A percentile compares a stretch with the other conserved stretches of the same genome.
These are phyloP conservation scores for Funneliformis mosseae DNA, from an alignment of 192 early-diverging fungal genomes.

Conservation along the genomic window DNA sequence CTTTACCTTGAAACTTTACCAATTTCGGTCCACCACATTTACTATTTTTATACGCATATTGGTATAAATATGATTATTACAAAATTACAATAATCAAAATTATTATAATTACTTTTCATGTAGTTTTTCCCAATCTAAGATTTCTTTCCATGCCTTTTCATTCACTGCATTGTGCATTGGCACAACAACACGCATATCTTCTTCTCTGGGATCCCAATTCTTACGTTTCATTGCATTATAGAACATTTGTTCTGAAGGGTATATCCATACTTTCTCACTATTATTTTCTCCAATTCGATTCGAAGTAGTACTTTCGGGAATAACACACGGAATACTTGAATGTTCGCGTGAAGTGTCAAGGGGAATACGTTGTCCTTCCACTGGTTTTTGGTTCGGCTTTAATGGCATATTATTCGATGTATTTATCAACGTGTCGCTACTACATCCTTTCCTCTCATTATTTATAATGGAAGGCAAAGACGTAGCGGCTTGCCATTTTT, in stretches of 20 bases:
- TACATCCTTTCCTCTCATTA: slow-evolving; percentile 10
- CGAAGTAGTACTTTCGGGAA: slow-evolving; percentile 27
- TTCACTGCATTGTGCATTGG: slow-evolving; percentile 96
- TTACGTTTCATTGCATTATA: slow-evolving; percentile 96
- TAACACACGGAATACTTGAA: slow-evolving; percentile 76
- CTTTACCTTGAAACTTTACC: slow-evolving; percentile 72
- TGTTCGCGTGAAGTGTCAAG: slow-evolving; percentile 69
- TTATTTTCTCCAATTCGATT: slow-evolving; percentile 32
- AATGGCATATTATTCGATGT: slow-evolving; percentile 68
- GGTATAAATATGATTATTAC: background rate
- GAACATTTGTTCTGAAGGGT: slow-evolving; percentile 94
- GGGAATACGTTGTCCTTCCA: slow-evolving; percentile 42
- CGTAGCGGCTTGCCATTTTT: background rate
- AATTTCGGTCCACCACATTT: slow-evolving; percentile 69
- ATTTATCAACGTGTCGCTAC: slow-evolving; percentile 44
- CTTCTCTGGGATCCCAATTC: slow-evolving; percentile 78
- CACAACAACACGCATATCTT: slow-evolving; percentile 87
- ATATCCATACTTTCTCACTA: slow-evolving; percentile 68
- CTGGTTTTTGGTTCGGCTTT: slow-evolving; percentile 51
- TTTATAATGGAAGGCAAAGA: background rate
- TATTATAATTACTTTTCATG: slow-evolving; percentile 44
- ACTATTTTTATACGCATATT: slow-evolving; percentile 36
- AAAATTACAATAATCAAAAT: background rate
- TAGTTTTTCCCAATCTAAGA: slow-evolving; percentile 79
- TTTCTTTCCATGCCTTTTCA: slow-evolving; percentile 85